A percentile compares a stretch with the other conserved stretches of the same genome.
Evolutionary conservation across 495 filamentous ascomycete genomes (phyloP).

Genomic region (Aspergillus ellipticus): DNA sequence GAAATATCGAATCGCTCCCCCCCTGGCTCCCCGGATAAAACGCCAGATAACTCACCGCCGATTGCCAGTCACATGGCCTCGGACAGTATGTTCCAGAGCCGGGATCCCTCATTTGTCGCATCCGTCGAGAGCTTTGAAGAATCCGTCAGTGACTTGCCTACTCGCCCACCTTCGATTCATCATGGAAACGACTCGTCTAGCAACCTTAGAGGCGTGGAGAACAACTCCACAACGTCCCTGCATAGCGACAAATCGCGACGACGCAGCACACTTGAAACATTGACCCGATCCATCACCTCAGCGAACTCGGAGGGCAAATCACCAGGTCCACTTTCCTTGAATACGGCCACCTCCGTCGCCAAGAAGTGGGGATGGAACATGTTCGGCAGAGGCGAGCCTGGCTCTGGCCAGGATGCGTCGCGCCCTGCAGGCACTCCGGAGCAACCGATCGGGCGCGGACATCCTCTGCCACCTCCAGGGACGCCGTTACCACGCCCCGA

Average conservation of each 20-base stretch:
- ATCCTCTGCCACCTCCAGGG: constrained; percentile 47
- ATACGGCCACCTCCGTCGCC: constrained; percentile 70
- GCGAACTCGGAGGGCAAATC: constrained; percentile 27
- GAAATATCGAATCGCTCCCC: constrained; percentile 61
- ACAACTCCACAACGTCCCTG: constrained; percentile 28
- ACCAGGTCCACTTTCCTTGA: constrained; percentile 53
- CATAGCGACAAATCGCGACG: constrained; percentile 29
- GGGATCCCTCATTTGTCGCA: constrained; percentile 31
- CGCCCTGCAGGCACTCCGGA: constrained; percentile 52
- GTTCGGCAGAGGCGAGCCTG: constrained; percentile 53
- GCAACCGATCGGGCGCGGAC: constrained; percentile 69
- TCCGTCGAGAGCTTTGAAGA: constrained; percentile 28
- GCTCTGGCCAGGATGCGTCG: constrained; percentile 26
- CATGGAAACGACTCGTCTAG: constrained; percentile 24
- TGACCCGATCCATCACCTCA: constrained; percentile 33
- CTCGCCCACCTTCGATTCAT: constrained; percentile 27
- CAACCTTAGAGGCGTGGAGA: constrained; percentile 28
- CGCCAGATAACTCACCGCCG: constrained; percentile 49
- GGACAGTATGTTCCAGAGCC: constrained; percentile 26
- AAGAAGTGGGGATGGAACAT: constrained; percentile 82
- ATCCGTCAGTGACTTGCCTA: constrained; percentile 10
- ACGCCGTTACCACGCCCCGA: constrained; percentile 73
- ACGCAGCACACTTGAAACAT: constrained; percentile 40
- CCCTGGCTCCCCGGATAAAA: constrained; percentile 52
- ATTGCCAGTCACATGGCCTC: constrained; percentile 28